Evolutionary conservation across 2,329 filamentous ascomycete genomes (phyloP).

Genomic region (Aureobasidium lini): DNA sequence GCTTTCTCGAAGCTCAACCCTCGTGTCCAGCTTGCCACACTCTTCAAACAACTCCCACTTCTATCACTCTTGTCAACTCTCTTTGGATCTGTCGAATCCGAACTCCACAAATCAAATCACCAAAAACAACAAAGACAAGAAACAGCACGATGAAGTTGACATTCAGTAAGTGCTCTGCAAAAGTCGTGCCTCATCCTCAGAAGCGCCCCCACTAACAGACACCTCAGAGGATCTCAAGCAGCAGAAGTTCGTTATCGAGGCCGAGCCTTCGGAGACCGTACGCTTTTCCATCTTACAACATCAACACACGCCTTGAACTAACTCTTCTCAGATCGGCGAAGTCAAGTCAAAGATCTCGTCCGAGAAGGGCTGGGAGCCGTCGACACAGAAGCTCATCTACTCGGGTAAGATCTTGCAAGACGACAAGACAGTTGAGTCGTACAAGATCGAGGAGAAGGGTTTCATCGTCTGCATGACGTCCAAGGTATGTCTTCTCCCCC

Average conservation of each 20-base stretch:
- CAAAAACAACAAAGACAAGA: not conserved
- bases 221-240: conserved; percentile 81
- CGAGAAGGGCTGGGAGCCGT: conserved; percentile 90
- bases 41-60: not conserved
- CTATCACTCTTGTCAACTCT: not conserved
- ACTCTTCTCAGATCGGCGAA: conserved; percentile 61
- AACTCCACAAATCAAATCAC: not conserved
- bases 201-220: not conserved
- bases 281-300: conserved; percentile 25
- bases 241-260: conserved; percentile 94
- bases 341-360: conserved; percentile 88
- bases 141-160: conserved; percentile 54
- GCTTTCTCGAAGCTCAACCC: conserved; percentile 8
- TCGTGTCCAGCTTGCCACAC: conserved; percentile 7
- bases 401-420: conserved; percentile 98
- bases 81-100: not conserved
- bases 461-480: conserved; percentile 98
- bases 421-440: conserved; percentile 91
- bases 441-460: conserved; percentile 98
- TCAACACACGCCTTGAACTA: not conserved
- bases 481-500: conserved; percentile 55
- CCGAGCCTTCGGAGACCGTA: conserved; percentile 88
- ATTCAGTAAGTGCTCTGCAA: conserved; percentile 47
- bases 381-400: conserved; percentile 93
- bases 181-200: not conserved